Evolutionary conservation across 106 monocot genomes (phyloP), one percentile per base, ranked within the genome.

Genomic region (Acorus calamus): DNA sequence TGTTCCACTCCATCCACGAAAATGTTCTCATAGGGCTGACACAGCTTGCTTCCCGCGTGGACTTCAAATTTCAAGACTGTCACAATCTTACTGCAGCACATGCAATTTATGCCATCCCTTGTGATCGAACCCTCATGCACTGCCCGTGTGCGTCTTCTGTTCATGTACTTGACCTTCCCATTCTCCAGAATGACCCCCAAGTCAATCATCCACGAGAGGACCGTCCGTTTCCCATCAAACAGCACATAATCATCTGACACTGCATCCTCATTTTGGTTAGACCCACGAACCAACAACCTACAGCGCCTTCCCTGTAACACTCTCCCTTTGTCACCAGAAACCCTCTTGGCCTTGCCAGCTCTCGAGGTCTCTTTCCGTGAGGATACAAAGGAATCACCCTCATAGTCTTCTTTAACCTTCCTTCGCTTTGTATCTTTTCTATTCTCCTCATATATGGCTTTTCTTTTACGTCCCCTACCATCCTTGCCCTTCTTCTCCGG

Each of bases 121-220:
- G 68, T 85, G 8, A 96, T 76, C 55, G 49, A 28, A 2, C 92
- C 92, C 64, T 88, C 68, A 60, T 80, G 13, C 64, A 82, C 47
- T 52, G 59, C 5, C 12, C 59, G 52, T 50, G 77, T 75, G 41
- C 61, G 63, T 4, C 53, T 76, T 46, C 46, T 67, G 62, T 79
- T 77, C 80, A 88, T 75, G 63, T 85, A 93, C 49, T 11, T 50
- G 2, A 60, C 5, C 2, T 49, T 9, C 12, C 41, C 43, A 59
- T 42, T 52, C 60, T 47, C 52, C 68, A 44, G 44, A 56, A 58
- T 4, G 5, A 80, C 52, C 13, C 84, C 84, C 11, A 80, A 62
- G 74, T 93, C 92, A 46, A 93, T 83, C 74, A 93, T 62, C 92
- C 92, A 93, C 55, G 88, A 77, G 14, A 93, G 66, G 60, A 84